These are phyloP conservation scores for Bipolaris victoriae DNA, from an alignment of 2,329 filamentous ascomycete species.

Conservation along the genomic window DNA sequence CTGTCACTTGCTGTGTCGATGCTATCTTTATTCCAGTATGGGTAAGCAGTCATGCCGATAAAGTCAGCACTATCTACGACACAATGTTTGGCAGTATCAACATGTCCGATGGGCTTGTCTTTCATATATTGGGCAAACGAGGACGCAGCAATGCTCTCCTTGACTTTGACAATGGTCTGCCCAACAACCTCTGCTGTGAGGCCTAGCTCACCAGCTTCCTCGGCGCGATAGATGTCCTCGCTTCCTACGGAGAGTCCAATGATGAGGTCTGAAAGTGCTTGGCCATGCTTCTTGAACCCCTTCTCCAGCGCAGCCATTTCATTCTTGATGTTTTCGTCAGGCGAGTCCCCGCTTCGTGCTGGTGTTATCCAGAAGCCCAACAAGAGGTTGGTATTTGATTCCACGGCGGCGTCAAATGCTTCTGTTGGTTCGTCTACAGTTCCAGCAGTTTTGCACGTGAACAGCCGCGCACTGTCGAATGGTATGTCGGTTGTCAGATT, in stretches of 20 bases:
- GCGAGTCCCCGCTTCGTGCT: constrained; percentile 50
- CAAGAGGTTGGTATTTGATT: constrained; percentile 40
- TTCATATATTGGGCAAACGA: constrained; percentile 53
- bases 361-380: constrained; percentile 42
- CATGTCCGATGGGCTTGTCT: constrained; percentile 52
- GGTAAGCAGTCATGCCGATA: constrained; percentile 43
- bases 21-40: constrained; percentile 37
- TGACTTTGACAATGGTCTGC: constrained; percentile 55
- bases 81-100: constrained; percentile 37
- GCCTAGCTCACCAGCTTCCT: constrained; percentile 58
- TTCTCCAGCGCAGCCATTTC: constrained; percentile 41
- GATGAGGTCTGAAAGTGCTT: constrained; percentile 60
- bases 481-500: constrained; percentile 52
- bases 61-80: constrained; percentile 41
- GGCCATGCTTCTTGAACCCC: constrained; percentile 41
- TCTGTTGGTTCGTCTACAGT: constrained; percentile 64
- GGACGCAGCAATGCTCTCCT: constrained; percentile 63
- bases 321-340: constrained; percentile 22
- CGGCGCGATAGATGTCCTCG: constrained; percentile 65
- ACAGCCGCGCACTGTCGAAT: constrained; percentile 72
- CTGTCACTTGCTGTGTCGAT: constrained; percentile 50
- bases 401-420: constrained; percentile 44
- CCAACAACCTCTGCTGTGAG: constrained; percentile 68
- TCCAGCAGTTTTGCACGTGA: constrained; percentile 63
- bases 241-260: constrained; percentile 45